These are phyloP conservation scores for Trichoderma hamatum DNA, from an alignment of 2,329 filamentous ascomycete genomes.

Conservation along the genomic window DNA sequence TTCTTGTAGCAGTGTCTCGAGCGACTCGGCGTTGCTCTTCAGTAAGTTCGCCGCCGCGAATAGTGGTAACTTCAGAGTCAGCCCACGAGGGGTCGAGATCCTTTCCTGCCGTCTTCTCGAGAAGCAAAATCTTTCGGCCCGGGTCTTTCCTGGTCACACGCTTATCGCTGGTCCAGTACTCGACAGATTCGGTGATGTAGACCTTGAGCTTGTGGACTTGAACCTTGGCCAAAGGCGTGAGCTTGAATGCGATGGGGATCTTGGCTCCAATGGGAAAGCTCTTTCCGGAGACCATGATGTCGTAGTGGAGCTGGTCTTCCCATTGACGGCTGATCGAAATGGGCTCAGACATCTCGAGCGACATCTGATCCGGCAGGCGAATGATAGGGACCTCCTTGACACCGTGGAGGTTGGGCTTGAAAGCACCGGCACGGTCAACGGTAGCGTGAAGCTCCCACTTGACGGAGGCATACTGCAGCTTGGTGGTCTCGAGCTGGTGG, in stretches of 20 bases:
- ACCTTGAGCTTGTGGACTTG: conserved; percentile 93
- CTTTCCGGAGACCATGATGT: conserved; percentile 94
- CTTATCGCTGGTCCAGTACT: conserved; percentile 87
- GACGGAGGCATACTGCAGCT: conserved; percentile 81
- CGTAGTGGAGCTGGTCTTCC: conserved; percentile 95
- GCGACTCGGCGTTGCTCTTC: conserved; percentile 52
- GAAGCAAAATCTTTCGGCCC: conserved; percentile 79
- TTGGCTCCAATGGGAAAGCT: conserved; percentile 87
- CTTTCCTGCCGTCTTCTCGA: conserved; percentile 85
- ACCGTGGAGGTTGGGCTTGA: conserved; percentile 84
- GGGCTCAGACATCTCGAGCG: conserved; percentile 86
- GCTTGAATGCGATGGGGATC: conserved; percentile 90
- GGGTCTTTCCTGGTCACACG: conserved; percentile 83
- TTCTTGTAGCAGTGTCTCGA: conserved; percentile 49
- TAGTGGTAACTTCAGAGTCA: conserved; percentile 73
- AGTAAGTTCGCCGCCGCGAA: conserved; percentile 77
- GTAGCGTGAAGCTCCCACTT: conserved; percentile 86
- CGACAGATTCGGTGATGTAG: conserved; percentile 84
- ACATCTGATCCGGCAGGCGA: conserved; percentile 82
- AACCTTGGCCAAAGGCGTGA: conserved; percentile 90
- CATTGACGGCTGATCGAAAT: conserved; percentile 92
- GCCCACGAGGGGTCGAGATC: conserved; percentile 73
- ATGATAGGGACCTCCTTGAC: conserved; percentile 81
- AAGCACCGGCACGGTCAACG: conserved; percentile 84
- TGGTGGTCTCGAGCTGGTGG: conserved; percentile 84